Evolutionary conservation across 2,329 filamentous ascomycete genomes (phyloP), one percentile per base, ranked within the genome.

Genomic region (Colletotrichum sp.): DNA sequence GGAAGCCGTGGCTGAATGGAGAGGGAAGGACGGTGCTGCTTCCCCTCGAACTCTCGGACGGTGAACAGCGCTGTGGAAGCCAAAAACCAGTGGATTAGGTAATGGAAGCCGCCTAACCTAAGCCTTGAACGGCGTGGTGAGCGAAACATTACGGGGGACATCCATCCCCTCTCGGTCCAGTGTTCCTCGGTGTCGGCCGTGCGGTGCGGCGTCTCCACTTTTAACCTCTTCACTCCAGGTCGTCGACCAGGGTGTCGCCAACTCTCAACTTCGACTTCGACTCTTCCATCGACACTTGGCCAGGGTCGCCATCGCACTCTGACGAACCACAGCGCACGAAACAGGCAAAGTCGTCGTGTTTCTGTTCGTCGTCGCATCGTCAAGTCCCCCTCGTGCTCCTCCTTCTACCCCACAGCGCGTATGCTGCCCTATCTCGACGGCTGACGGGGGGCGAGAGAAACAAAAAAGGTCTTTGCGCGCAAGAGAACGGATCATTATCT

Each of bases 191-290:
- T 26, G 48, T 66, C 70, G 74, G 71, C 71, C 74, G 59, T 69
- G 70, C 64, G 28, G 65, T 69, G 70, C 64, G 28, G 34, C 16
- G 59, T 26, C 28, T 21, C 73, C 74, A 65, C 59, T 52, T 74
- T 72, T 74, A 74, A 69, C 64, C 36, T 59, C 43, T 39, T 39
- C 59, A 59, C 14, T 30, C 28, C 57, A 28, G 61, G 48, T 34
- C 65, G 43, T 66, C 30, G 30, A 32, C 71, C 30, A 68, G 65
- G 34, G 9, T 48, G 16, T 28, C 32, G n/a, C 24, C 57, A 32
- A 71, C 59, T 63, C 39, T 59, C 60, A 71, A 74, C 72, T 67
- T 72, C 68, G 39, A 72, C 72, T 61, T 67, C 68, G 18, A 39
- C 18, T 39, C 68, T 36, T 57, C 16, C 68, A 30, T 24, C 72